Evolutionary conservation across 805 yeast species (phyloP), one percentile per base, ranked within the genome.

Genomic region (Cephaloascus fragrans): DNA sequence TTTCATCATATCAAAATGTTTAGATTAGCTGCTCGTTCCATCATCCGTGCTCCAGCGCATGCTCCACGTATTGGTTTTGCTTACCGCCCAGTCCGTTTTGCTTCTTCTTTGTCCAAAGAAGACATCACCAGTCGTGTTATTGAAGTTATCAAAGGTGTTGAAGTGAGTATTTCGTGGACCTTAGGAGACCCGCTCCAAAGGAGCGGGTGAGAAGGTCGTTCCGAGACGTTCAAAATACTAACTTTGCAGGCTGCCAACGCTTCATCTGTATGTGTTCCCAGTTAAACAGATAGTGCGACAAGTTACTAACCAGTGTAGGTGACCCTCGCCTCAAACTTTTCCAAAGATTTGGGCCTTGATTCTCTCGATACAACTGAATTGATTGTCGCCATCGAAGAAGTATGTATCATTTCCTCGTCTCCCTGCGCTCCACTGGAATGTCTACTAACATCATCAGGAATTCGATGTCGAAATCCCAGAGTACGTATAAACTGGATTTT

Each of bases 291-390:
- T n/a, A n/a, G n/a, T n/a, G n/a, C n/a, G n/a, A n/a, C n/a, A n/a
- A n/a, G n/a, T n/a, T n/a, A n/a, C n/a, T n/a, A n/a, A n/a, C n/a
- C n/a, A n/a, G n/a, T n/a, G 10, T 23, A 51, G 23, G 59, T 71
- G 34, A 46, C 52, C 1, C 45, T 52, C 10, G 69, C 62, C 20
- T 67, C 84, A 6, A 68, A 77, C 37, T 77, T 80, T 59, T 69
- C 72, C 45, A 75, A 72, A 48, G 95, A 85, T 54, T 73, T 85
- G 49, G 90, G 89, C n/a, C 74, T 85, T 56, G 98, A 90, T 63
- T 85, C 96, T 8, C 73, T 90, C 48, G 98, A 90, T 56, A 83
- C 93, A 46, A 96, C 90, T 45, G 98, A 90, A 69, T 89, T 93
- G 40, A 74, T 93, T 52, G 96, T 93, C 62, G 96, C 96, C 42